Conservation (phyloP, 345 rosid genomes). For the Eucalyptus rudis region DNA sequence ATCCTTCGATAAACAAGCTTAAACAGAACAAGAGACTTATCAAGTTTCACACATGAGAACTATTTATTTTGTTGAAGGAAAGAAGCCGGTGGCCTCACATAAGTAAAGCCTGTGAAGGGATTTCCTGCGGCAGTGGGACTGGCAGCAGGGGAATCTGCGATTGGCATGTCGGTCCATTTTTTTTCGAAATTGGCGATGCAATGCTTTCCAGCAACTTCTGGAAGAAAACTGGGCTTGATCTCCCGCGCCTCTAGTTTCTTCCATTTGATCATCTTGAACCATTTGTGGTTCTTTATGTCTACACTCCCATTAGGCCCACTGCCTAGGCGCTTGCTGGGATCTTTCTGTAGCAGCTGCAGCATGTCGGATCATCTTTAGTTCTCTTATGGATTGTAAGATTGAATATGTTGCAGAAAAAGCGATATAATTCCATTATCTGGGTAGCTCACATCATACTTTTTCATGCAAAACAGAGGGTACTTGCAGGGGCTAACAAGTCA, state of each 20-base stretch:
- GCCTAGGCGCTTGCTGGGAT: constrained; percentile 60
- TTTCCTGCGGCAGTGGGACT: constrained; percentile 53
- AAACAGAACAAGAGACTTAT: background rate
- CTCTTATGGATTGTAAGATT: background rate
- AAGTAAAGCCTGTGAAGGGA: constrained; percentile 61
- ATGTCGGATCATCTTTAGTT: background rate
- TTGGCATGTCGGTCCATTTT: constrained; percentile 81
- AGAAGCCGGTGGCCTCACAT: constrained; percentile 55
- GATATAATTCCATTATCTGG: rapidly evolving
- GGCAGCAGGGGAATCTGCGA: constrained; percentile 65
- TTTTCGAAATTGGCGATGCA: constrained; percentile 88
- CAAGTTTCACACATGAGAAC: background rate
- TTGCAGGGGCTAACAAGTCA: background rate
- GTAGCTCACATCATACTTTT: background rate
- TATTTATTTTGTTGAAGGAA: background rate
- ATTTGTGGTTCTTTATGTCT: constrained; percentile 72
- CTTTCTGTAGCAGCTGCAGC: constrained; percentile 65
- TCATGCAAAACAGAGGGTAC: background rate
- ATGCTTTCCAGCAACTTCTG: constrained; percentile 64
- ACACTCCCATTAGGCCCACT: constrained; percentile 53
- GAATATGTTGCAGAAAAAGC: background rate
- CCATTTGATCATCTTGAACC: constrained; percentile 88
- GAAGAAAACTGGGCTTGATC: constrained; percentile 75
- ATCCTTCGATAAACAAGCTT: background rate
- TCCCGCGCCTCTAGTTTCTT: constrained; percentile 69